Conservation (phyloP, 78 protist genomes). For the Acrasis kona region DNA sequence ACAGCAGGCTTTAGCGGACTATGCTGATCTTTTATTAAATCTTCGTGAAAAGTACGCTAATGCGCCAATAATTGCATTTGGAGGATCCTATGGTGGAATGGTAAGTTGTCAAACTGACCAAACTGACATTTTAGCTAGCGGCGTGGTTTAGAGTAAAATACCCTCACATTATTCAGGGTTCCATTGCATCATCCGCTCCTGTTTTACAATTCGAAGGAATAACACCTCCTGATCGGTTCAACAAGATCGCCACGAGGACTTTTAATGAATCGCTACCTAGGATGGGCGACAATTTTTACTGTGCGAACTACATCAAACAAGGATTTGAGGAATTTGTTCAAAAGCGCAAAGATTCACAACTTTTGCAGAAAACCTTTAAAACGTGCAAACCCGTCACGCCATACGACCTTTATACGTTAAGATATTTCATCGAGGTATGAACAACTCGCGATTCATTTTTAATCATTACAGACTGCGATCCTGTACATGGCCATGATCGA, state of each 20-base stretch:
- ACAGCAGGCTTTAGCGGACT: constrained; percentile 42
- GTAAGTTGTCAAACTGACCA: too few species aligned
- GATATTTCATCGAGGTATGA: too few species aligned
- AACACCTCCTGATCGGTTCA: neutral
- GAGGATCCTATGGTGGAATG: constrained; percentile 47
- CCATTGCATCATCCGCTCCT: constrained; percentile 18
- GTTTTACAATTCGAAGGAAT: neutral
- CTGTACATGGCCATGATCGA: constrained; percentile 1
- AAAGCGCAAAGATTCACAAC: neutral
- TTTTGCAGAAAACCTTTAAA: neutral
- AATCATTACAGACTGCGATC: neutral
- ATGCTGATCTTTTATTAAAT: constrained; percentile 13
- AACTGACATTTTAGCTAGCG: too few species aligned
- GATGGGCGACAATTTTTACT: neutral
- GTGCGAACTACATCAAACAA: neutral
- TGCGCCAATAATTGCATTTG: constrained; percentile 43
- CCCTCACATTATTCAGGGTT: constrained; percentile 23
- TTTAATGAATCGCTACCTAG: neutral
- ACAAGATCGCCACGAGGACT: neutral
- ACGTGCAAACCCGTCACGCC: neutral
- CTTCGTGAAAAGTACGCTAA: constrained; percentile 11
- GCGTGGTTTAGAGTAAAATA: constrained; percentile 34
- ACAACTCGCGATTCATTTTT: too few species aligned
- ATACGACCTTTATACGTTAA: neutral
- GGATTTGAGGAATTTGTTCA: neutral